A percentile compares a stretch with the other conserved stretches of the same genome.
Conservation (phyloP, 805 yeast genomes). For the Brettanomyces naardenensis region DNA sequence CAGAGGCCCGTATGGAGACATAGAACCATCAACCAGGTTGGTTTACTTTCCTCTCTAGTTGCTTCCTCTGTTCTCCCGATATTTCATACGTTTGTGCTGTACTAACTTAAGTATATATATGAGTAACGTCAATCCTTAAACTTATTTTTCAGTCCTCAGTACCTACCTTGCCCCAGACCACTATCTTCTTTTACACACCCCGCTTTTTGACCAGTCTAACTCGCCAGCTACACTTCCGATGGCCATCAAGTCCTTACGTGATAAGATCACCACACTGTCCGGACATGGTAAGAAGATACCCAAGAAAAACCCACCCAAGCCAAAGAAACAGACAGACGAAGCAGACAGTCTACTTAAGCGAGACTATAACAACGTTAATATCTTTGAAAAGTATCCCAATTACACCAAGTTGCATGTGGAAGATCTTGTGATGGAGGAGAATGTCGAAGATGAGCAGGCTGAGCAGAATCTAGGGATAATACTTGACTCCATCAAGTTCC, state of each 20-base stretch:
- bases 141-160: no score
- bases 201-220: no score
- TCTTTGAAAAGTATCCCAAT: conserved; percentile 10
- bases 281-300: neutral
- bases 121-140: no score
- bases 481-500: conserved; percentile 12
- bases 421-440: conserved; percentile 6
- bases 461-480: conserved; percentile 10
- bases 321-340: conserved; percentile 2
- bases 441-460: conserved; percentile 7
- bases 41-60: no score
- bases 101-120: no score
- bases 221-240: neutral
- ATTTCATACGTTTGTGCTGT: no score
- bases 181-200: no score
- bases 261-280: conserved; percentile 1
- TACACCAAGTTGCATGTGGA: conserved; percentile 7
- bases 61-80: neutral
- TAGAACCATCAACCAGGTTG: no score
- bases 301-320: neutral
- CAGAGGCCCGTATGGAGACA: no score
- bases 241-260: conserved; percentile 2
- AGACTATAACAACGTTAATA: conserved; percentile 10
- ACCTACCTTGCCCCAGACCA: no score
- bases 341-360: neutral